Evolutionary conservation across 31 red algal species (phyloP).

Genomic region (Odonthalia washingtoniensis): DNA sequence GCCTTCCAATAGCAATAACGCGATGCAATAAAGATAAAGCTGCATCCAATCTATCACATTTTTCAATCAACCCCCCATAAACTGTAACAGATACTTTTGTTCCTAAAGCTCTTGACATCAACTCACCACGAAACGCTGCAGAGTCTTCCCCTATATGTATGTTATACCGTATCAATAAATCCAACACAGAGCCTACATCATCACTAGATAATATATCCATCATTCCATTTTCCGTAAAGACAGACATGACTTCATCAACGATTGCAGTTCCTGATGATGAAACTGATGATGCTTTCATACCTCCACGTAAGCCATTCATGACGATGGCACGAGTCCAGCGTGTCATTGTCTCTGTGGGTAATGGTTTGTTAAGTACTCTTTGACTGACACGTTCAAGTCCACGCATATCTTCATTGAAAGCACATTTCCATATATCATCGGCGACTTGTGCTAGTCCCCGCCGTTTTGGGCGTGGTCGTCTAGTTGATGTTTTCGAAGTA

Average conservation of each 20-base stretch:
- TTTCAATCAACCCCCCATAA: constrained; percentile 54
- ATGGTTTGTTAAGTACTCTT: constrained; percentile 19
- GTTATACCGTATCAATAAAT: constrained; percentile 59
- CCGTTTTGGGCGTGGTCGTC: neutral
- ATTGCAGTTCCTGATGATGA: constrained; percentile 13
- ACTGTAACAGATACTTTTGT: constrained; percentile 46
- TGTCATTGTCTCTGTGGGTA: neutral
- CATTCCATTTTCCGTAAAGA: constrained; percentile 9
- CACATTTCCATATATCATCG: neutral
- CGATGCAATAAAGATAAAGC: constrained; percentile 63
- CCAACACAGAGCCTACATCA: constrained; percentile 58
- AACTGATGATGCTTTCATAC: too few species aligned
- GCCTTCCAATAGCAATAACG: constrained; percentile 46
- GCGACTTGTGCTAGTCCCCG: neutral
- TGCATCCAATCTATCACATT: constrained; percentile 31
- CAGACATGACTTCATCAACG: constrained; percentile 53
- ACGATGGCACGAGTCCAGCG: constrained; percentile 47
- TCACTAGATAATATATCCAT: constrained; percentile 27
- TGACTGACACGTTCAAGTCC: constrained; percentile 32
- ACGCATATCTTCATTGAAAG: constrained; percentile 6
- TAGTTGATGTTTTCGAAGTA: neutral
- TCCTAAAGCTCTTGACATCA: constrained; percentile 54
- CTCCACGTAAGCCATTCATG: constrained; percentile 28
- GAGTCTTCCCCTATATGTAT: constrained; percentile 45
- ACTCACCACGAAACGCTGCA: constrained; percentile 58